phyloP scores from a whole-genome alignment of 106 monocot genomes.

The Allium fistulosum region DNA sequence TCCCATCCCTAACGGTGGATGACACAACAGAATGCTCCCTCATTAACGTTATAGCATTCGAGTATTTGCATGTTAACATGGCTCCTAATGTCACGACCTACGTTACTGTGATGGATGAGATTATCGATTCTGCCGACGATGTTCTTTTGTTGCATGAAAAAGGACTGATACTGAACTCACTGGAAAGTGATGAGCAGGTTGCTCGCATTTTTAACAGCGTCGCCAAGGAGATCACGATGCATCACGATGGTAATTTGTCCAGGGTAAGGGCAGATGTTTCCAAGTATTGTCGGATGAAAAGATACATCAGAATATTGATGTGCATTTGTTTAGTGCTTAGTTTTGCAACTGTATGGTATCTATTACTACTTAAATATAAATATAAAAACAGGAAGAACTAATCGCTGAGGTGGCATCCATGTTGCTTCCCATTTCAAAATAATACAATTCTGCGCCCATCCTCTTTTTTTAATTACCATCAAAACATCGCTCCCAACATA shows the following conservation, averaged over 20 bases:
- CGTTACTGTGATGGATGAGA: conserved; percentile 12
- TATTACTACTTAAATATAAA: too few relatives aligned
- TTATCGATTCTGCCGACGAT: conserved; percentile 12
- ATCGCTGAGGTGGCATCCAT: too few relatives aligned
- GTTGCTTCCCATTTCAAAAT: too few relatives aligned
- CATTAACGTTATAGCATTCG: conserved; percentile 21
- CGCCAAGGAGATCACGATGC: not conserved
- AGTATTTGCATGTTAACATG: conserved; percentile 12
- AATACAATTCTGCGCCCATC: too few relatives aligned
- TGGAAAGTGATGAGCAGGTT: conserved; percentile 13
- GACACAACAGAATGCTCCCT: conserved; percentile 16
- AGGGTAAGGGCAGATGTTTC: not conserved
- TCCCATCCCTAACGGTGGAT: conserved; percentile 10
- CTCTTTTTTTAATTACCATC: too few relatives aligned
- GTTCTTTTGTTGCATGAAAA: conserved; percentile 1
- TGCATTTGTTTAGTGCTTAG: too few relatives aligned
- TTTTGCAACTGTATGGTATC: too few relatives aligned
- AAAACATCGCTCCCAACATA: too few relatives aligned
- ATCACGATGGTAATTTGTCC: not conserved
- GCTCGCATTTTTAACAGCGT: not conserved
- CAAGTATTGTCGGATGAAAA: not conserved
- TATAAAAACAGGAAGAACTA: too few relatives aligned
- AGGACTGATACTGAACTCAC: conserved; percentile 13
- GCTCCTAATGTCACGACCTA: conserved; percentile 11
- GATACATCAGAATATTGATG: too few relatives aligned